A percentile compares a stretch with the other conserved stretches of the same genome.
Conservation (phyloP, 225 moss, liverwort and hornwort genomes). For the Bryoerythrophyllum caledonicum region DNA sequence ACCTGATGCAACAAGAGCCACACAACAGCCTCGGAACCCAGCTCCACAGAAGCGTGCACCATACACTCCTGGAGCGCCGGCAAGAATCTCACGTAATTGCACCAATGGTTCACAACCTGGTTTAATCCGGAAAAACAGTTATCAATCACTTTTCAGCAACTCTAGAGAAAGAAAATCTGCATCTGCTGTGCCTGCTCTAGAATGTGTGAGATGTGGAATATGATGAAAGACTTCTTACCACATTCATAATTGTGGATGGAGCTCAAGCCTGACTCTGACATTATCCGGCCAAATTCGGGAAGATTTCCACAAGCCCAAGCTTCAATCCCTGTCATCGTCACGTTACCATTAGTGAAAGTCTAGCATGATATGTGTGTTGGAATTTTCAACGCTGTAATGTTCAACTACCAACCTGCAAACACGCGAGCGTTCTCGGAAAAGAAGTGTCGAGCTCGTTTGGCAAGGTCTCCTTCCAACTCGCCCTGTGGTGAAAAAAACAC, state of each 20-base stretch:
- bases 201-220: neutral
- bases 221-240: neutral
- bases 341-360: neutral
- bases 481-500: slow-evolving; percentile 37
- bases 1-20: slow-evolving; percentile 80
- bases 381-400: neutral
- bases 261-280: no score
- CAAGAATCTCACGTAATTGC: slow-evolving; percentile 81
- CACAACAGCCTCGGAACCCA: slow-evolving; percentile 98
- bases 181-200: neutral
- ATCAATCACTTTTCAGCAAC: neutral
- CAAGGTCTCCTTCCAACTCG: slow-evolving; percentile 57
- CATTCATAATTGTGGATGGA: no score
- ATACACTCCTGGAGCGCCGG: slow-evolving; percentile 80
- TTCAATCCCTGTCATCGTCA: no score
- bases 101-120: slow-evolving; percentile 90
- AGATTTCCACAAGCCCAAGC: no score
- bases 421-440: slow-evolving; percentile 85
- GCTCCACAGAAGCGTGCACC: slow-evolving; percentile 98
- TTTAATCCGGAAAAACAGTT: neutral
- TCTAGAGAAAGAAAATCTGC: neutral
- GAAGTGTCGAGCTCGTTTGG: slow-evolving; percentile 77
- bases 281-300: no score
- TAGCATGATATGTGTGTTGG: neutral
- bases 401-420: slow-evolving; percentile 59